A percentile compares a stretch with the other conserved stretches of the same genome.
phyloP scores from a whole-genome alignment of 1,284 basidiomycete genomes.

The Lentinula novae-zelandiae region DNA sequence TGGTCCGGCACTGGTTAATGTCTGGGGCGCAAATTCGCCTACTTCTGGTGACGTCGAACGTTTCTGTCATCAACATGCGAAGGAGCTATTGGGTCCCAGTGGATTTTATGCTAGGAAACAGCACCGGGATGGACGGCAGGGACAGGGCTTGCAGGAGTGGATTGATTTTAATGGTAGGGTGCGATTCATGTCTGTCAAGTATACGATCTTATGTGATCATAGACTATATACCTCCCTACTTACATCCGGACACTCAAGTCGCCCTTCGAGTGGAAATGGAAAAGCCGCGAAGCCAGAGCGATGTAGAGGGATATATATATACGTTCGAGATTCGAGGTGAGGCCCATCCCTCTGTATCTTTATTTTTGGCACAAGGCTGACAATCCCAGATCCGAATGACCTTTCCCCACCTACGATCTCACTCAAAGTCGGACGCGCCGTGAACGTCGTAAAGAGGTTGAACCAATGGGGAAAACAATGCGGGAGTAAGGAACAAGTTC shows the following conservation, averaged over 20 bases:
- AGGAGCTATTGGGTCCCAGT: slow-evolving; percentile 45
- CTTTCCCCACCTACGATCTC: slow-evolving; percentile 27
- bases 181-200: slow-evolving; percentile 3
- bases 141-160: slow-evolving; percentile 32
- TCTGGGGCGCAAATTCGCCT: slow-evolving; percentile 20
- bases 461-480: slow-evolving; percentile 75
- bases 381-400: background rate
- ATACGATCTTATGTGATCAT: slow-evolving; percentile 2
- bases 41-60: slow-evolving; percentile 34
- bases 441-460: slow-evolving; percentile 48
- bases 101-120: slow-evolving; percentile 57
- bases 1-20: slow-evolving; percentile 37
- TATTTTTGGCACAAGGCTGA: background rate
- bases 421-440: slow-evolving; percentile 51
- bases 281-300: slow-evolving; percentile 52
- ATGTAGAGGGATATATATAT: slow-evolving; percentile 73
- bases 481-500: slow-evolving; percentile 23
- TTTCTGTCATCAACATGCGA: slow-evolving; percentile 68
- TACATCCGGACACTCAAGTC: slow-evolving; percentile 58
- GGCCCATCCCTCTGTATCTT: slow-evolving; percentile 9
- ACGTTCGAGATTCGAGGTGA: slow-evolving; percentile 70
- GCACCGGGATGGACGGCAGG: slow-evolving; percentile 3
- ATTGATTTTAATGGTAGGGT: slow-evolving; percentile 52
- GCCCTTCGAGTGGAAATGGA: slow-evolving; percentile 69
- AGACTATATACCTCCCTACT: slow-evolving; percentile 71